Conservation (phyloP, 495 filamentous ascomycete species). For the Aspergillus indologenus region DNA sequence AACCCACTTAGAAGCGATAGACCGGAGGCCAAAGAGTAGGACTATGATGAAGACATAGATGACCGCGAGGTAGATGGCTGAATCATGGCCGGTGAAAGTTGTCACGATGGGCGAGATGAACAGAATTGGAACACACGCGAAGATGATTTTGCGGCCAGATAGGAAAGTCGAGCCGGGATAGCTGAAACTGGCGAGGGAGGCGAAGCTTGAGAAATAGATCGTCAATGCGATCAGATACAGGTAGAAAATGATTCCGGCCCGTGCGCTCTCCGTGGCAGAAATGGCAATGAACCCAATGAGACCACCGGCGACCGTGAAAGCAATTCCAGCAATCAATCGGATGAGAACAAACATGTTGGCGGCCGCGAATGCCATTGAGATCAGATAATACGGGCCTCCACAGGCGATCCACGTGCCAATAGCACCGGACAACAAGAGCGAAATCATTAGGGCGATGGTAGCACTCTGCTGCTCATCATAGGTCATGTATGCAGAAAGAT, state of each 20-base stretch:
- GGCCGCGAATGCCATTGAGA: constrained; percentile 57
- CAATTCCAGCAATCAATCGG: constrained; percentile 56
- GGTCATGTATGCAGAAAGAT: constrained; percentile 54
- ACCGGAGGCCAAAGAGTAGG: constrained; percentile 45
- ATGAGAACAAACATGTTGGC: constrained; percentile 60
- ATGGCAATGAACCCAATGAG: constrained; percentile 51
- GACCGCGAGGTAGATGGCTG: constrained; percentile 45
- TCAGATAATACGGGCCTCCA: constrained; percentile 59
- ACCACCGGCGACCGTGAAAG: constrained; percentile 48
- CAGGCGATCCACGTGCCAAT: constrained; percentile 59
- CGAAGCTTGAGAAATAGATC: constrained; percentile 50
- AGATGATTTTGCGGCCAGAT: constrained; percentile 46
- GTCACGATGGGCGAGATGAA: constrained; percentile 48
- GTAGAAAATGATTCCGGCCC: constrained; percentile 47
- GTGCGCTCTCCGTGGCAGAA: constrained; percentile 34
- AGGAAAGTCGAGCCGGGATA: constrained; percentile 52
- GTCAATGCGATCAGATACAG: constrained; percentile 49
- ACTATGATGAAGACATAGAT: constrained; percentile 45
- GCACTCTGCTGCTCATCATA: constrained; percentile 49
- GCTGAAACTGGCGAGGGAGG: constrained; percentile 55
- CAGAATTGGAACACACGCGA: constrained; percentile 45
- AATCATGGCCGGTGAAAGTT: constrained; percentile 44
- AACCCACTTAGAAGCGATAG: constrained; percentile 48
- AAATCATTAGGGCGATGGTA: constrained; percentile 55
- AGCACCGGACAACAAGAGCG: constrained; percentile 53